Percentiles rank a stretch among this genome's conserved stretches.
These are phyloP conservation scores for Termitomyces sp. DNA, from an alignment of 768 basidiomycete species.

Conservation along the genomic window DNA sequence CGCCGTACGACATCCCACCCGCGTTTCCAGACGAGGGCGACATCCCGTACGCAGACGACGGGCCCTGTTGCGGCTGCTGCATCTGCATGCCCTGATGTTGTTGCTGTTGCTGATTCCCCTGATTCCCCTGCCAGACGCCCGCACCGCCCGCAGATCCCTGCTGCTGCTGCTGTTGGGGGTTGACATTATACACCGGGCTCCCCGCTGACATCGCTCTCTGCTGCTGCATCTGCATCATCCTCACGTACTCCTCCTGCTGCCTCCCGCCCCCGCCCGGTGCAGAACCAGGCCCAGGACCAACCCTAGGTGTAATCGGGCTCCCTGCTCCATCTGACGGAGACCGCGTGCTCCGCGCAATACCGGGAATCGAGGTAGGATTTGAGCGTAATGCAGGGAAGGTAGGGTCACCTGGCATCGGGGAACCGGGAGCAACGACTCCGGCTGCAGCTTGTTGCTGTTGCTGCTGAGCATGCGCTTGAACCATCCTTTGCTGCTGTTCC, in stretches of 20 bases:
- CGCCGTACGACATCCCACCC: slow-evolving; percentile 17
- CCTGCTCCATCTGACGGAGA: slow-evolving; percentile 67
- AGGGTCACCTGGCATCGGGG: slow-evolving; percentile 38
- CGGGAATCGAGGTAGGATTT: slow-evolving; percentile 53
- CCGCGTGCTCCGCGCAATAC: slow-evolving; percentile 70
- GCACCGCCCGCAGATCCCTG: slow-evolving; percentile 4
- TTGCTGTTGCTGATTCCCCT: slow-evolving; percentile 23
- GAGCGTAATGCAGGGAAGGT: slow-evolving; percentile 52
- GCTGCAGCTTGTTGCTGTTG: no score
- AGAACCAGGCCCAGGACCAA: not conserved
- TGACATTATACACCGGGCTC: slow-evolving; percentile 34
- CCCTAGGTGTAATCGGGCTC: slow-evolving; percentile 40
- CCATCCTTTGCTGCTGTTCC: slow-evolving; percentile 11
- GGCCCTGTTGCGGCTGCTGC: slow-evolving; percentile 16
- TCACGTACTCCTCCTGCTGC: slow-evolving; percentile 50
- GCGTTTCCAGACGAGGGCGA: slow-evolving; percentile 41
- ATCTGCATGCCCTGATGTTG: slow-evolving; percentile 24
- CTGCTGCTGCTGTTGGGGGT: slow-evolving; percentile 15
- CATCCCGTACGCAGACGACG: slow-evolving; percentile 32
- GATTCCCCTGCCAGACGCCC: slow-evolving; percentile 17
- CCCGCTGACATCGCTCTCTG: slow-evolving; percentile 32
- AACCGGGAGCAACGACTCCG: slow-evolving; percentile 43
- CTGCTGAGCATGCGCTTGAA: slow-evolving; percentile 21
- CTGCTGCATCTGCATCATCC: slow-evolving; percentile 46
- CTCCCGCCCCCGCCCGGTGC: slow-evolving; percentile 13